Evolutionary conservation across 139 green algal species (phyloP).

Genomic region (Astrephomene gubernaculifera): DNA sequence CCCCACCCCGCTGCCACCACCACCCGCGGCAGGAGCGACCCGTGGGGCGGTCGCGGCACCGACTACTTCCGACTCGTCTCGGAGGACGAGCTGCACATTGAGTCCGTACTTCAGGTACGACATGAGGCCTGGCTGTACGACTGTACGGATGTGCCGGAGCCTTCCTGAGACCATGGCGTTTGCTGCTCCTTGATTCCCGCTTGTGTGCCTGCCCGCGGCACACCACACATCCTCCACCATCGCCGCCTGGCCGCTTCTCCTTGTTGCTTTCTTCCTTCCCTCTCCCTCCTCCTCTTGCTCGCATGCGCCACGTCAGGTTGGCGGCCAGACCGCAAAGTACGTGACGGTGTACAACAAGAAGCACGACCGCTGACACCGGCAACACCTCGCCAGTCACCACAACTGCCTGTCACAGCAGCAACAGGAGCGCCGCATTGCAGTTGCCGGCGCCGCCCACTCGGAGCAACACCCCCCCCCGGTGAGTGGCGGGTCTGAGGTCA

Average conservation of each 20-base stretch:
- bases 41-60: background rate
- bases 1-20: background rate
- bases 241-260: no score
- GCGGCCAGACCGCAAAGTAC: slow-evolving; percentile 2
- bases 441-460: no score
- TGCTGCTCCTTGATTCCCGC: background rate
- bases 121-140: no score
- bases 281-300: background rate
- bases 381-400: no score
- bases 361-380: background rate
- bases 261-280: background rate
- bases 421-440: no score
- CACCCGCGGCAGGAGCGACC: slow-evolving; percentile 9
- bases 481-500: no score
- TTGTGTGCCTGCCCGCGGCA: background rate
- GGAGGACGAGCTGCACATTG: slow-evolving; percentile 32
- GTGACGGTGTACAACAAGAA: slow-evolving; percentile 17
- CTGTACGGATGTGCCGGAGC: background rate
- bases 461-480: no score
- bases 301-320: background rate
- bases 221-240: background rate
- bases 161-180: background rate
- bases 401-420: no score
- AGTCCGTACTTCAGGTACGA: slow-evolving; percentile 6
- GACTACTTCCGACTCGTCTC: slow-evolving; percentile 20